phyloP scores from a whole-genome alignment of 1,284 basidiomycete species.

The Acaromyces ingoldii region DNA sequence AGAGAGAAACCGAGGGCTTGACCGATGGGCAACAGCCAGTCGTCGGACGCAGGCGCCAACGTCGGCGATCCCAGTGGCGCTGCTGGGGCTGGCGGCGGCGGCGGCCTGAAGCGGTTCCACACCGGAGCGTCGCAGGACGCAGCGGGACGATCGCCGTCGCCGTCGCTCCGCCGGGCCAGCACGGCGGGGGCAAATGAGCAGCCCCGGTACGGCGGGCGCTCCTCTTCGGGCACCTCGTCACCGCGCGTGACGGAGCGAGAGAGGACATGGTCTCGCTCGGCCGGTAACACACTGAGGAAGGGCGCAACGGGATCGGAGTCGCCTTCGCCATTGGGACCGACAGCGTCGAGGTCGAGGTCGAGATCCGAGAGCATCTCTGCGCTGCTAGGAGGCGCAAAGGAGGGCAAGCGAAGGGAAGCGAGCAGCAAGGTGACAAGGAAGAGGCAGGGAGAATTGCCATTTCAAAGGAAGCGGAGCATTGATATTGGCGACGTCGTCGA shows the following conservation, averaged over 20 bases:
- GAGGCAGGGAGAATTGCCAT: background rate
- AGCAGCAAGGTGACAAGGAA: background rate
- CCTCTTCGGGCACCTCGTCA: background rate
- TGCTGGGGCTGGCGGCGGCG: no score
- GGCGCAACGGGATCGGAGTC: no score
- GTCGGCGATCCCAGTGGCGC: no score
- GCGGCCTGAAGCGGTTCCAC: no score
- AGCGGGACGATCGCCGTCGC: background rate
- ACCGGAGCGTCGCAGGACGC: no score
- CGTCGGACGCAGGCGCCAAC: background rate
- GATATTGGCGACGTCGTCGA: slow-evolving; percentile 2
- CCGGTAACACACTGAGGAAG: no score
- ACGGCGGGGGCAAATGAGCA: background rate
- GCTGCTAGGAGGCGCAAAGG: no score
- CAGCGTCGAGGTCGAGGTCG: no score
- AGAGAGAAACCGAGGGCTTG: no score
- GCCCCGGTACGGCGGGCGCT: background rate
- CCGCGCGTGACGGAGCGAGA: background rate
- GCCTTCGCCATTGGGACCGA: no score
- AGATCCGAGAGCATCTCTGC: no score
- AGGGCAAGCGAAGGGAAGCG: no score
- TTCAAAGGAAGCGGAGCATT: slow-evolving; percentile 8
- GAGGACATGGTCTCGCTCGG: background rate
- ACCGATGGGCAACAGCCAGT: background rate
- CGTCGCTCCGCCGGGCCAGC: background rate